These are phyloP conservation scores for Capsicum baccatum DNA, from an alignment of 257 asterid species.

Conservation along the genomic window DNA sequence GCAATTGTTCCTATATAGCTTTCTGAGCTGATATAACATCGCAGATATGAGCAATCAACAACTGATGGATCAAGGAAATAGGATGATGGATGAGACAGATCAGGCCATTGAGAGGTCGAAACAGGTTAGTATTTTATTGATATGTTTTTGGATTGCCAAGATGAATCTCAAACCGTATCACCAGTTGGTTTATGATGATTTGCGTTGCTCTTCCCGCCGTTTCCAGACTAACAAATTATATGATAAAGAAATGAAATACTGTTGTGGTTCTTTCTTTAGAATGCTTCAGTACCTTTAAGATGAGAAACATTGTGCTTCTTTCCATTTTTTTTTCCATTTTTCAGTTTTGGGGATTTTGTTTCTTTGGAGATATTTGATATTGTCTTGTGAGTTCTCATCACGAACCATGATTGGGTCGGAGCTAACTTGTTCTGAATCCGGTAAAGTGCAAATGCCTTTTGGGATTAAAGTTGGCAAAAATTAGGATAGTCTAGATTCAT, in stretches of 20 bases:
- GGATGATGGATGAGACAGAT: conserved; percentile 96
- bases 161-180: not conserved
- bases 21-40: conserved; percentile 40
- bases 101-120: conserved; percentile 87
- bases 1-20: conserved; percentile 31
- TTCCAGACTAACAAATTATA: not conserved
- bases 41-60: conserved; percentile 96
- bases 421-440: not conserved
- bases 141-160: not conserved
- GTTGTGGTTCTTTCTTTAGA: not conserved
- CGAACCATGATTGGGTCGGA: not conserved
- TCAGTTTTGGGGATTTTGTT: conserved; percentile 4
- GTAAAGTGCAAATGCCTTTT: not conserved
- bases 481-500: not conserved
- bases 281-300: not conserved
- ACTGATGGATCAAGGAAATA: conserved; percentile 79
- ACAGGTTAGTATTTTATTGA: conserved; percentile 54
- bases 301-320: not conserved
- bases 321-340: conserved; percentile 13
- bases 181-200: conserved; percentile 14
- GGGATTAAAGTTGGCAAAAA: not conserved
- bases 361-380: conserved; percentile 1
- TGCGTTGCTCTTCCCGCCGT: not conserved
- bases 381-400: not conserved
- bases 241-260: not conserved